Base-by-base conservation (phyloP, 495 filamentous ascomycete genomes). In the Pyrenopolyporus hunteri region DNA sequence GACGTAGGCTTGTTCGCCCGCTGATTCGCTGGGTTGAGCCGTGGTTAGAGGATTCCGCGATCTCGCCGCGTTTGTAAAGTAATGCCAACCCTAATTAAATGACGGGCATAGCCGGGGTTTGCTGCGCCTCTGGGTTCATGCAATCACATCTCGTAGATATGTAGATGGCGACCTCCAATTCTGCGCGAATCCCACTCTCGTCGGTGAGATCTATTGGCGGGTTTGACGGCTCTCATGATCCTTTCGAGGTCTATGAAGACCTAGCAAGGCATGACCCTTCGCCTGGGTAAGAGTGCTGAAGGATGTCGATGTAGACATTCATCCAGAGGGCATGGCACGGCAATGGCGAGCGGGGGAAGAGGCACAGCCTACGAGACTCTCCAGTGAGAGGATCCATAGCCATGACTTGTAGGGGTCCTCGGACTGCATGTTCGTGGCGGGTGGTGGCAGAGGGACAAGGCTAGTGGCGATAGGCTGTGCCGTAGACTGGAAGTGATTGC, bases 121-220 rank as follows among this genome's bases (percentile, higher is more conserved):
- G 50, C 62, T 65, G 56, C 56, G 61, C 61, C 55, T 32, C 50
- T 40, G 35, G 19, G 37, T 52, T 60, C 33, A 59, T 60, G 62
- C 62, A 37, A 49, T 31, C 35, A 35, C 43, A 49, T 59, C 52
- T 53, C 35, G 49, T 56, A 32, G 37, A 36, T 45, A n/a, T n/a
- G n/a, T n/a, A 25, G 45, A 60, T 47, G 39, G 44, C 40, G 32
- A 60, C 56, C 51, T 59, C n/a, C 44, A 52, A 59, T 56, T 59
- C 37, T 52, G 50, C 50, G 39, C 39, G 50, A 60, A 47, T 51
- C 56, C 56, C 56, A 28, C 16, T 17, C 2, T 11, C 29, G 29
- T 33, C 25, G 46, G 44, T 48, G 50, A 65, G 46, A 39, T 60
- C 39, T 17, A 44, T 37, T 17, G 19, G 35, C 32, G 22, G 32